phyloP scores from a whole-genome alignment of 1,284 basidiomycete species.

The Neotropicomus parvogracilis region DNA sequence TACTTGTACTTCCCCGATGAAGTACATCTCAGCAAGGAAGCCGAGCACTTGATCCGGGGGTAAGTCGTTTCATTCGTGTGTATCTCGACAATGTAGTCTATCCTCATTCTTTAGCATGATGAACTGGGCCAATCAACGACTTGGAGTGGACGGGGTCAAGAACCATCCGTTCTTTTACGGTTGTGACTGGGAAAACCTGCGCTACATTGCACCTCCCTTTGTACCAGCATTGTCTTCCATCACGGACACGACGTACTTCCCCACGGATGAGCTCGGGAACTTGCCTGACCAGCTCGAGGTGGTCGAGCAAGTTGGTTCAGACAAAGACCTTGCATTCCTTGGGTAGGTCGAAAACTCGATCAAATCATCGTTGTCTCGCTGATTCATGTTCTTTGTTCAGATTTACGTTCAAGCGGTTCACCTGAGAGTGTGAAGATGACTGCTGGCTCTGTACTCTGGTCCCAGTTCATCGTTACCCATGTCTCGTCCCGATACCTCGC shows the following conservation, averaged over 20 bases:
- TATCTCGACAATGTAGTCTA: conserved; percentile 8
- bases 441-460: background rate
- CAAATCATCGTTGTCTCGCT: conserved; percentile 4
- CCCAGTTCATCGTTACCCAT: too few species aligned
- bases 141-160: conserved; percentile 88
- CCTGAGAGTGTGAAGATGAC: conserved; percentile 31
- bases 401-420: conserved; percentile 81
- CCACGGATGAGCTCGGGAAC: conserved; percentile 91
- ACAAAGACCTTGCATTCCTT: conserved; percentile 90
- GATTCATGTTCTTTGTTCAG: conserved; percentile 36
- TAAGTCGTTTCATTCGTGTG: conserved; percentile 33
- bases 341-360: conserved; percentile 53
- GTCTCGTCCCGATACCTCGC: conserved; percentile 22
- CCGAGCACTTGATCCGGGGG: conserved; percentile 88
- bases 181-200: conserved; percentile 89
- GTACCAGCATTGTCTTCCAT: conserved; percentile 90
- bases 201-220: conserved; percentile 93
- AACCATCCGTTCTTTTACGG: conserved; percentile 95
- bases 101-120: conserved; percentile 57
- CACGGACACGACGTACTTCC: conserved; percentile 97
- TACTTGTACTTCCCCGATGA: conserved; percentile 95
- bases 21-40: conserved; percentile 89
- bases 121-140: conserved; percentile 76
- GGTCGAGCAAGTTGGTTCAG: conserved; percentile 68
- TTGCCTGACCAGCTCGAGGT: conserved; percentile 71